Evolutionary conservation across 139 green algal species (phyloP).

Genomic region (Mesotaenium endlicherianum): DNA sequence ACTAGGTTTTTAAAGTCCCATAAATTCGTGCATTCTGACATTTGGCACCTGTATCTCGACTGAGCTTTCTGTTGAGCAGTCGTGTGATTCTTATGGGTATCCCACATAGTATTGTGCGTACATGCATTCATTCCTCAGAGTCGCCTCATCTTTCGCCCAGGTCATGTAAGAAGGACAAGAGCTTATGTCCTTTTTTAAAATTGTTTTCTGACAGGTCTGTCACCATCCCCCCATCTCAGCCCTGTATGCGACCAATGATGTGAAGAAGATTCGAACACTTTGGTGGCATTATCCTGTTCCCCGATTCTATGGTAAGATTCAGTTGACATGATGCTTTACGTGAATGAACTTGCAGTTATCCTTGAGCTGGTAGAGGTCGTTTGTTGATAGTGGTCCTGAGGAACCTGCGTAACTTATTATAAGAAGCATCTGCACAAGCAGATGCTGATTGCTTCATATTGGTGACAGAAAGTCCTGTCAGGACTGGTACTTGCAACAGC

Average conservation of each 20-base stretch:
- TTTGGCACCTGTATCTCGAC: not conserved
- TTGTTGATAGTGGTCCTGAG: too few relatives aligned
- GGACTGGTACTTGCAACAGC: too few relatives aligned
- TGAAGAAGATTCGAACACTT: slow-evolving; percentile 5
- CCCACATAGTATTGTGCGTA: not conserved
- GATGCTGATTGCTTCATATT: too few relatives aligned
- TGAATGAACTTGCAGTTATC: too few relatives aligned
- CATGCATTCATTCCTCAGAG: not conserved
- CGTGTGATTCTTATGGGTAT: not conserved
- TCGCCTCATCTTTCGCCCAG: not conserved
- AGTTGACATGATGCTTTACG: too few relatives aligned
- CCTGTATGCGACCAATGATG: slow-evolving; percentile 23
- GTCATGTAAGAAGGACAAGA: too few relatives aligned
- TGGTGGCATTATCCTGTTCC: slow-evolving; percentile 15
- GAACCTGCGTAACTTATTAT: too few relatives aligned
- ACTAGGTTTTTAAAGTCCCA: too few relatives aligned
- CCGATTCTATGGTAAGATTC: slow-evolving; percentile 13
- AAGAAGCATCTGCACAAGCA: too few relatives aligned
- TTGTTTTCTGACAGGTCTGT: slow-evolving; percentile 24
- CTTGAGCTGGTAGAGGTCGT: too few relatives aligned
- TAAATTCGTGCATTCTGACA: not conserved
- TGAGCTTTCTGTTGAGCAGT: not conserved
- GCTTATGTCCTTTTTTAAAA: not conserved
- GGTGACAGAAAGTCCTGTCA: too few relatives aligned
- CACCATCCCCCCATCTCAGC: slow-evolving; percentile 38